Conservation (phyloP, 2,329 filamentous ascomycete species). For the Ophiostoma quercus region DNA sequence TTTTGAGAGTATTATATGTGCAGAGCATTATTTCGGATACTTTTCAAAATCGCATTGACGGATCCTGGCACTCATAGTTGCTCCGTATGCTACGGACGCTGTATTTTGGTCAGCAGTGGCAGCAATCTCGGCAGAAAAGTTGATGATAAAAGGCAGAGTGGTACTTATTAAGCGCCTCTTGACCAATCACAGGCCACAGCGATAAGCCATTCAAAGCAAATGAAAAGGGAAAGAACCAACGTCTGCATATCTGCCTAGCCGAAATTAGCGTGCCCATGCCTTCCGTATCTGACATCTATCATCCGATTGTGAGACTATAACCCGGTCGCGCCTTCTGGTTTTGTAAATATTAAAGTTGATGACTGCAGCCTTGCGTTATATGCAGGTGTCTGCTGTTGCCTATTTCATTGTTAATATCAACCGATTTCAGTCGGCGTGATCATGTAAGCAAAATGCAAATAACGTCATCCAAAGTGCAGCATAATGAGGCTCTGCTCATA, state of each 20-base stretch:
- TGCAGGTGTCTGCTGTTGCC: not conserved
- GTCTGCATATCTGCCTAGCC: conserved; percentile 4
- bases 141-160: not conserved
- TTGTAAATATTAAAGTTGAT: not conserved
- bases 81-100: not conserved
- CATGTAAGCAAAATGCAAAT: not conserved
- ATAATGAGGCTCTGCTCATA: not conserved
- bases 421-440: not conserved
- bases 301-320: not conserved
- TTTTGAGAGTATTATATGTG: no score
- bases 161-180: not conserved
- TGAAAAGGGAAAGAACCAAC: conserved; percentile 2
- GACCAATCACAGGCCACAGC: not conserved
- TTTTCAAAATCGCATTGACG: not conserved
- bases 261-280: not conserved
- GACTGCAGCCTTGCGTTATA: not conserved
- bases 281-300: conserved; percentile 1
- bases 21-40: not conserved
- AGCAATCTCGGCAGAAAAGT: conserved; percentile 1
- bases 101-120: not conserved
- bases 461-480: not conserved
- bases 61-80: not conserved
- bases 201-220: not conserved
- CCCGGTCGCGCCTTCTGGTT: not conserved
- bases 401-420: not conserved